Evolutionary conservation across 345 rosid species (phyloP).

Genomic region (Trapa incisa): DNA sequence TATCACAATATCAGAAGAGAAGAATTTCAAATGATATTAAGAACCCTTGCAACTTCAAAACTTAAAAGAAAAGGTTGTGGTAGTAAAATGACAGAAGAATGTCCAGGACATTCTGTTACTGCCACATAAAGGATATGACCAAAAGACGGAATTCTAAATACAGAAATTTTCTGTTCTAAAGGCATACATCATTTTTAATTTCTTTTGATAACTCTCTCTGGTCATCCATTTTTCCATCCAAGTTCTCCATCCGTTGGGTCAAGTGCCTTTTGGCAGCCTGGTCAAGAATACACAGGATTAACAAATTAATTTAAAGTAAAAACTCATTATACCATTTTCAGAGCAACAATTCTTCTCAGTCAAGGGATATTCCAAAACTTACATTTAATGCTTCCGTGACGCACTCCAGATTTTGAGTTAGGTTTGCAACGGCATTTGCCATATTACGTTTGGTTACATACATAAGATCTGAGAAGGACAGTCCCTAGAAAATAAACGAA

Average conservation of each 20-base stretch:
- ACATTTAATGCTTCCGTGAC: conserved; percentile 70
- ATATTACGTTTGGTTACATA: conserved; percentile 67
- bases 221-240: conserved; percentile 68
- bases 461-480: conserved; percentile 74
- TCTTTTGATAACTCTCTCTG: conserved; percentile 63
- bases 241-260: conserved; percentile 55
- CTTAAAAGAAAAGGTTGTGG: too few relatives aligned
- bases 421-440: conserved; percentile 64
- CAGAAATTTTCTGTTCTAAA: background rate
- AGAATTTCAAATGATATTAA: background rate
- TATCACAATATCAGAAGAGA: conserved; percentile 4
- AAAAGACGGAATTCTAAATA: background rate
- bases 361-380: conserved; percentile 16
- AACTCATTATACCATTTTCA: too few relatives aligned
- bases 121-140: background rate
- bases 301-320: too few relatives aligned
- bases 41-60: too few relatives aligned
- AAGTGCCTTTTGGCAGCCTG: conserved; percentile 80
- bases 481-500: conserved; percentile 34
- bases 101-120: background rate
- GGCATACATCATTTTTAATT: conserved; percentile 49
- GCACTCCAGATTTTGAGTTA: conserved; percentile 66
- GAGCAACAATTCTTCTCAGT: too few relatives aligned
- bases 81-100: background rate
- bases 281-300: too few relatives aligned